Conservation (phyloP, 306 rosid species). For the Luffa aegyptiaca region DNA sequence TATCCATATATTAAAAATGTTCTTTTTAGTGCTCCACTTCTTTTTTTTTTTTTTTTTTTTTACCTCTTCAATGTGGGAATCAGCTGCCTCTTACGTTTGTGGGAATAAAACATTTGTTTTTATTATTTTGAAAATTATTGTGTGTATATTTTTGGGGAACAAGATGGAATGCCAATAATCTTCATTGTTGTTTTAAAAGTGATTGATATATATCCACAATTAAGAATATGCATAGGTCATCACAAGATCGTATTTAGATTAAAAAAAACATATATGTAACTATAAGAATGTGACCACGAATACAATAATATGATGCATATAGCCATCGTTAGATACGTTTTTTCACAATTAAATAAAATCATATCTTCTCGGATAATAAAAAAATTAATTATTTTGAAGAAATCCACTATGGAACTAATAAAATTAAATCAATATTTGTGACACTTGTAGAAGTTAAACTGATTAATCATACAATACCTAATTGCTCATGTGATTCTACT, state of each 20-base stretch:
- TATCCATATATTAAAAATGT: background rate
- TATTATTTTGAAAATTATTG: background rate
- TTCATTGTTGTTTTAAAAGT: background rate
- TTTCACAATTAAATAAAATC: too few relatives aligned
- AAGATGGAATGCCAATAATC: background rate
- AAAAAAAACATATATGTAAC: too few relatives aligned
- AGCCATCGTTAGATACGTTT: too few relatives aligned
- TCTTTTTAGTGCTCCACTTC: conserved; percentile 5
- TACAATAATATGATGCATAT: too few relatives aligned
- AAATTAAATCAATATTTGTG: too few relatives aligned
- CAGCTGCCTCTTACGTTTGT: background rate
- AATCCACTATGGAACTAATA: too few relatives aligned
- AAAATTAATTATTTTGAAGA: too few relatives aligned
- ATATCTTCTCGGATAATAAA: too few relatives aligned
- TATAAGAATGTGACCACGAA: too few relatives aligned
- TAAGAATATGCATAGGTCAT: background rate
- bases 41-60: background rate
- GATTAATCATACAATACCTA: too few relatives aligned
- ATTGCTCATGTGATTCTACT: too few relatives aligned
- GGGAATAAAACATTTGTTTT: background rate
- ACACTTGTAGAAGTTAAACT: too few relatives aligned
- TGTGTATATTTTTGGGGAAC: background rate
- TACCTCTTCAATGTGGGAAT: background rate
- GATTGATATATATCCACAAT: background rate
- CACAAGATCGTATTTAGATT: background rate